These are phyloP conservation scores for Calcarisporium arbuscula DNA, from an alignment of 2,329 filamentous ascomycete genomes.

Conservation along the genomic window DNA sequence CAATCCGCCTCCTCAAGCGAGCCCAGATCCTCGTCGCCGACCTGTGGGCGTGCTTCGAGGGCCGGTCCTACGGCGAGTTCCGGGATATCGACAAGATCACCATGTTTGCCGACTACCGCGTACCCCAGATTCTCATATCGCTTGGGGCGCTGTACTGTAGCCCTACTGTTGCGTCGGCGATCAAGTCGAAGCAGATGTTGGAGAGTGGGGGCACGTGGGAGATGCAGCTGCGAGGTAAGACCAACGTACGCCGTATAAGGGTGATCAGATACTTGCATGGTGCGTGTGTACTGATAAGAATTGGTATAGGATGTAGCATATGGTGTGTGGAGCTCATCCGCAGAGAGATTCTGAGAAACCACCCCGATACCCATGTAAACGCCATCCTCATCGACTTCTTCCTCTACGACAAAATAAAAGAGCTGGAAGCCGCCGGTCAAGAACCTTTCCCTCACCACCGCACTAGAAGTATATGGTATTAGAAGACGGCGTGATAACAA, in stretches of 20 bases:
- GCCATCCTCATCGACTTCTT: conserved; percentile 97
- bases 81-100: conserved; percentile 90
- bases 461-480: conserved; percentile 95
- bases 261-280: too few relatives aligned
- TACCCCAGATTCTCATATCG: conserved; percentile 85
- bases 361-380: conserved; percentile 70
- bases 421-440: conserved; percentile 58
- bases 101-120: conserved; percentile 97
- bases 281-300: too few relatives aligned
- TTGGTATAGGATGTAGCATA: conserved; percentile 78
- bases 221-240: conserved; percentile 70
- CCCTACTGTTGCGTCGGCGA: conserved; percentile 66
- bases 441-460: conserved; percentile 70
- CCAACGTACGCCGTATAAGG: not conserved
- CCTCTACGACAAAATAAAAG: conserved; percentile 90
- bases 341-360: conserved; percentile 66
- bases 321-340: conserved; percentile 91
- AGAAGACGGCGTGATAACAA: too few relatives aligned
- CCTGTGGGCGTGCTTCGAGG: conserved; percentile 92
- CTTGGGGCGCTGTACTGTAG: conserved; percentile 81
- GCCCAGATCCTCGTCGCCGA: conserved; percentile 96
- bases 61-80: conserved; percentile 72
- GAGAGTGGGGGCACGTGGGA: conserved; percentile 73
- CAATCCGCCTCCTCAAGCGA: conserved; percentile 81
- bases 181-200: conserved; percentile 59